Percentiles rank a stretch among this genome's conserved stretches.
These are phyloP conservation scores for Astragalus glycyphyllos DNA, from an alignment of 306 rosid species.

Conservation along the genomic window DNA sequence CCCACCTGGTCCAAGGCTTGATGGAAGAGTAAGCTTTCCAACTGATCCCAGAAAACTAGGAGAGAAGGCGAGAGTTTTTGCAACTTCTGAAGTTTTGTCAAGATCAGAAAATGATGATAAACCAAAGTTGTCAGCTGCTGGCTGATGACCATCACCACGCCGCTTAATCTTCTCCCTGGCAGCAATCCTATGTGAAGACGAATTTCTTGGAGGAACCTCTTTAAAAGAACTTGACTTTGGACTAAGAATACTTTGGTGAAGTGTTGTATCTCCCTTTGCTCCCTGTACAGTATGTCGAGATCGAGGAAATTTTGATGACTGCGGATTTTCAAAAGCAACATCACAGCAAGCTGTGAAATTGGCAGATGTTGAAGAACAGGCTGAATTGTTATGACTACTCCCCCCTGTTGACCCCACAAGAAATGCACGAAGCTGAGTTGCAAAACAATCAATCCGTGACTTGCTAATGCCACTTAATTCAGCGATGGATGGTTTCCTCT, in stretches of 20 bases:
- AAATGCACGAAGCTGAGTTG: constrained; percentile 87
- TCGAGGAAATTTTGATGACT: constrained; percentile 70
- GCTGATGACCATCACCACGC: constrained; percentile 58
- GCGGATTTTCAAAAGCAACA: constrained; percentile 58
- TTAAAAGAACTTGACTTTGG: constrained; percentile 90
- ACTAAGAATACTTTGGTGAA: constrained; percentile 80
- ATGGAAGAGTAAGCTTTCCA: constrained; percentile 58
- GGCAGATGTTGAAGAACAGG: constrained; percentile 37
- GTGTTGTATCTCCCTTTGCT: constrained; percentile 63
- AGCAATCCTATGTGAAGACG: constrained; percentile 66
- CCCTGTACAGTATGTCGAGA: constrained; percentile 69
- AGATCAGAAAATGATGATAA: constrained; percentile 48
- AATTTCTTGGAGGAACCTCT: constrained; percentile 74
- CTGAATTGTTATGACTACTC: constrained; percentile 48
- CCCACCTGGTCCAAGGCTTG: constrained; percentile 51
- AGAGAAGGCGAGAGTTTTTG: constrained; percentile 47
- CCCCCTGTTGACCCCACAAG: constrained; percentile 72
- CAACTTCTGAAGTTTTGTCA: constrained; percentile 51
- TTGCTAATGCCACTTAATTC: constrained; percentile 92
- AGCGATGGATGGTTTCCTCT: constrained; percentile 80
- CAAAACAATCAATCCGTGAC: constrained; percentile 88
- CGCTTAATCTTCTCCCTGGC: constrained; percentile 78
- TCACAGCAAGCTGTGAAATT: constrained; percentile 43
- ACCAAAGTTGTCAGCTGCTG: constrained; percentile 56
- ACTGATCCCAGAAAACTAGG: constrained; percentile 65